A percentile compares a stretch with the other conserved stretches of the same genome.
phyloP scores from a whole-genome alignment of 441 rosid species.

The Pelargonium myrrhifolium region DNA sequence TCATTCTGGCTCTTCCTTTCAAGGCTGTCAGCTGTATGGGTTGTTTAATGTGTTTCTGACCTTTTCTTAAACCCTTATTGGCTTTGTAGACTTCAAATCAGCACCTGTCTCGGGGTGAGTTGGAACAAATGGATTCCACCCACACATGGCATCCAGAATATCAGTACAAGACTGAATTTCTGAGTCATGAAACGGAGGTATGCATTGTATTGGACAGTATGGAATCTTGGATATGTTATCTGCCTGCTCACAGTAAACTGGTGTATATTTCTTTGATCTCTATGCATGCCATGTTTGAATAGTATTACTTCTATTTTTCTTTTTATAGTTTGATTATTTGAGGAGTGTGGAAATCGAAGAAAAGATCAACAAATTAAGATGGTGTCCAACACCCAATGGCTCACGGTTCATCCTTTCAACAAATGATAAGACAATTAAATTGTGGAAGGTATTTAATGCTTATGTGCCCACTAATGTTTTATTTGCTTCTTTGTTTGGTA shows the following conservation, averaged over 20 bases:
- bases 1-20: conserved; percentile 13
- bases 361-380: conserved; percentile 52
- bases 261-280: neutral
- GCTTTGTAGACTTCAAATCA: conserved; percentile 30
- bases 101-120: conserved; percentile 29
- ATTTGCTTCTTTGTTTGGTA: conserved; percentile 3
- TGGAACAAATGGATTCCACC: conserved; percentile 44
- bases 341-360: conserved; percentile 73
- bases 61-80: conserved; percentile 19
- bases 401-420: conserved; percentile 53
- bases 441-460: conserved; percentile 48
- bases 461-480: neutral
- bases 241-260: neutral
- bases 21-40: conserved; percentile 17
- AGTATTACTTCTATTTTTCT: conserved; percentile 9
- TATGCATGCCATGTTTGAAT: conserved; percentile 8
- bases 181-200: conserved; percentile 76
- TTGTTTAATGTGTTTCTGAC: conserved; percentile 19
- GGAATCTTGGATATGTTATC: neutral
- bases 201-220: neutral
- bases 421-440: no score
- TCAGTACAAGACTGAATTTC: conserved; percentile 59
- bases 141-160: conserved; percentile 36
- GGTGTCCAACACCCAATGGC: conserved; percentile 48
- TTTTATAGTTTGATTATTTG: conserved; percentile 54